phyloP scores from a whole-genome alignment of 257 asterid species.

The Ajuga chamaepitys region DNA sequence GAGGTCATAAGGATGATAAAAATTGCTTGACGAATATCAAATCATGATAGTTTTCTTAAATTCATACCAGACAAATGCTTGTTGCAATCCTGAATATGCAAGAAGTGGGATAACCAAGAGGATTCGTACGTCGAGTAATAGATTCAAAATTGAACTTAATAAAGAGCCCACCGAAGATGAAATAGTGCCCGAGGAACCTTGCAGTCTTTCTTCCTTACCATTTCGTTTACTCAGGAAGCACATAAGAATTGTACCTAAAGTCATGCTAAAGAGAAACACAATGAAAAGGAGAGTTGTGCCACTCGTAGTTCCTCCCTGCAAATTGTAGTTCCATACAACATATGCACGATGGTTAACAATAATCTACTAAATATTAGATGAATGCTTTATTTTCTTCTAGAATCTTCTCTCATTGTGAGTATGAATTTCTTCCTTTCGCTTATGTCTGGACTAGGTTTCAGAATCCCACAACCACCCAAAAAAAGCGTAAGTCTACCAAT shows the following conservation, averaged over 20 bases:
- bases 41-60: neutral
- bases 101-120: constrained; percentile 82
- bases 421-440: neutral
- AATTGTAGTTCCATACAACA: constrained; percentile 3
- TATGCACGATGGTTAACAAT: too few species aligned
- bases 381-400: too few species aligned
- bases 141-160: constrained; percentile 40
- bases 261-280: constrained; percentile 71
- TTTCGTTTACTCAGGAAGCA: constrained; percentile 72
- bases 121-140: constrained; percentile 61
- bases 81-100: constrained; percentile 91
- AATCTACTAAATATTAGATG: neutral
- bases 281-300: constrained; percentile 73
- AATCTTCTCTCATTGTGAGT: neutral
- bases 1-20: neutral
- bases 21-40: neutral
- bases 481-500: too few species aligned
- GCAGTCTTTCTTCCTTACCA: constrained; percentile 47
- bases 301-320: constrained; percentile 81
- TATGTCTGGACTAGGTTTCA: too few species aligned
- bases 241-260: constrained; percentile 76
- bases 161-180: constrained; percentile 54
- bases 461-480: too few species aligned
- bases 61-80: constrained; percentile 86
- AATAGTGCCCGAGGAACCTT: constrained; percentile 32